Conservation (phyloP, 768 basidiomycete species). For the Boletales sp. region DNA sequence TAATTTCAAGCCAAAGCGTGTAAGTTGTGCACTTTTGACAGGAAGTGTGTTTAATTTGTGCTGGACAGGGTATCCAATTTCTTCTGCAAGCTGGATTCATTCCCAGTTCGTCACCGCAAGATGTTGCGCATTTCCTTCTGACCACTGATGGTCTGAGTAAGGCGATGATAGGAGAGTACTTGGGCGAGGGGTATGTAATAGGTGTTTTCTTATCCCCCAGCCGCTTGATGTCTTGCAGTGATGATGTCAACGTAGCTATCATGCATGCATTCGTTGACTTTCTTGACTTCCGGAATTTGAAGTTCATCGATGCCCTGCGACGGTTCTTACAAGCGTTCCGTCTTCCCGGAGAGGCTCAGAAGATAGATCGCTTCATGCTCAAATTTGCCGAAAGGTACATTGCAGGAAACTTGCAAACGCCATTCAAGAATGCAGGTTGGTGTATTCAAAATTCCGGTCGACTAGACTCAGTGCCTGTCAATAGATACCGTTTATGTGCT, state of each 20-base stretch:
- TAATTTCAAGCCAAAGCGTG: constrained; percentile 97
- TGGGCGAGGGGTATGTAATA: constrained; percentile 85
- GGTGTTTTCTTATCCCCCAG: background rate
- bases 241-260: constrained; percentile 82
- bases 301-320: constrained; percentile 88
- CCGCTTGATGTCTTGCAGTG: constrained; percentile 44
- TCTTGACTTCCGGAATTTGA: constrained; percentile 77
- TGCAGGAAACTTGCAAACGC: constrained; percentile 76
- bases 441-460: constrained; percentile 4
- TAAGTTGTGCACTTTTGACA: constrained; percentile 35
- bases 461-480: background rate
- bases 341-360: constrained; percentile 94
- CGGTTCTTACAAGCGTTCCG: constrained; percentile 93
- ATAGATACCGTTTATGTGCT: constrained; percentile 91
- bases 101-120: constrained; percentile 59
- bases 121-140: constrained; percentile 82
- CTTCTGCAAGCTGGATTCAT: constrained; percentile 89
- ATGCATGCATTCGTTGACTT: constrained; percentile 98
- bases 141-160: constrained; percentile 92
- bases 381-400: constrained; percentile 98
- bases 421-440: constrained; percentile 92
- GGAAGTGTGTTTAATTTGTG: background rate
- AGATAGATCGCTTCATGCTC: constrained; percentile 98
- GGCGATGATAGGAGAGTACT: constrained; percentile 94
- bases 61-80: constrained; percentile 77